These are phyloP conservation scores for Ambispora gerdemannii DNA, from an alignment of 192 early-diverging fungal species.

Conservation along the genomic window DNA sequence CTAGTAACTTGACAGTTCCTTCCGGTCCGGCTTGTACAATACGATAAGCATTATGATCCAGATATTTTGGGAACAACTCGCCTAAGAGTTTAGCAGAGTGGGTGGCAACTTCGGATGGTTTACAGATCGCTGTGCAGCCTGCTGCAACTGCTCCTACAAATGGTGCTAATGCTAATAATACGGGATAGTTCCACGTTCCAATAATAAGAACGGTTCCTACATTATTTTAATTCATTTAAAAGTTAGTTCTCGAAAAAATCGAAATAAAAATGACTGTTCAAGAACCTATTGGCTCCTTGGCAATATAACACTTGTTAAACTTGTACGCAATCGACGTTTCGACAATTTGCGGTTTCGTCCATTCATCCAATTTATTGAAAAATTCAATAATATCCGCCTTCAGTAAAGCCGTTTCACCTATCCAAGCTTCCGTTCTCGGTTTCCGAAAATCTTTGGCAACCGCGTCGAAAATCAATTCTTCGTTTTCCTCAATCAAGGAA, in stretches of 20 bases:
- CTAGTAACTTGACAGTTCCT: conserved; percentile 75
- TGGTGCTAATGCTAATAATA: conserved; percentile 66
- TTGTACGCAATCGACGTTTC: conserved; percentile 41
- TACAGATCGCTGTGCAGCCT: conserved; percentile 80
- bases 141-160: conserved; percentile 84
- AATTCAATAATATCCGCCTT: conserved; percentile 45
- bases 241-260: background rate
- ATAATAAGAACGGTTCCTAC: conserved; percentile 41
- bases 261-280: conserved; percentile 20
- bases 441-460: conserved; percentile 58
- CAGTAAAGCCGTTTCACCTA: conserved; percentile 53
- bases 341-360: conserved; percentile 49
- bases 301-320: conserved; percentile 50
- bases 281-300: conserved; percentile 72
- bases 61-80: conserved; percentile 66
- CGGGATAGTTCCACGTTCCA: conserved; percentile 55
- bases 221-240: no score
- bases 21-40: conserved; percentile 74
- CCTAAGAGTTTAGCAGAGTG: conserved; percentile 63
- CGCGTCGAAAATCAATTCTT: conserved; percentile 51
- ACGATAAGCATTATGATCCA: conserved; percentile 61
- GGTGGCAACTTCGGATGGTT: conserved; percentile 79
- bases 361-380: conserved; percentile 59
- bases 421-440: conserved; percentile 48
- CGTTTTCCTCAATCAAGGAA: conserved; percentile 57